Conservation (phyloP, 805 yeast genomes). For the Millerozyma acaciae region DNA sequence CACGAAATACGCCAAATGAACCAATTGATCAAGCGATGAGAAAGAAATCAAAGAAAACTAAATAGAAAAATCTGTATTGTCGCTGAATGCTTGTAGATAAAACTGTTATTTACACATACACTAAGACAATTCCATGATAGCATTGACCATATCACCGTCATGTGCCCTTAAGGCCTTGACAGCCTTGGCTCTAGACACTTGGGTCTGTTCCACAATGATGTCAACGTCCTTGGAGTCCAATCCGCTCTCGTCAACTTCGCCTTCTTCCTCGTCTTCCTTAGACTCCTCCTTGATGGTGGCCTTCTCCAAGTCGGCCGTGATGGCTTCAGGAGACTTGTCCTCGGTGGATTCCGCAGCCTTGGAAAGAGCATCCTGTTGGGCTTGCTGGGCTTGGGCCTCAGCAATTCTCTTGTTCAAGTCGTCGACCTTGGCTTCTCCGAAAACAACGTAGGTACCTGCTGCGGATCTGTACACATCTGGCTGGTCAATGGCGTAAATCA, state of each 20-base stretch:
- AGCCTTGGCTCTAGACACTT: conserved; percentile 85
- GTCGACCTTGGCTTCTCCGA: conserved; percentile 97
- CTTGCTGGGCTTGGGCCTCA: conserved; percentile 77
- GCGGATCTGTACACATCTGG: conserved; percentile 95
- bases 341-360: conserved; percentile 39
- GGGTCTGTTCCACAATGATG: conserved; percentile 87
- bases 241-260: conserved; percentile 80
- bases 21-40: no score
- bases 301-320: conserved; percentile 77
- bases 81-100: no score
- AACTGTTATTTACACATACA: not conserved
- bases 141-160: conserved; percentile 92
- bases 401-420: conserved; percentile 86
- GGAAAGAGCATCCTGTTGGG: conserved; percentile 44
- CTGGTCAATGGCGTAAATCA: conserved; percentile 81
- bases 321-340: conserved; percentile 70
- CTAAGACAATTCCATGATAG: conserved; percentile 77
- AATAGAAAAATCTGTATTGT: no score
- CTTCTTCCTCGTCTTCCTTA: conserved; percentile 57
- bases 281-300: conserved; percentile 50
- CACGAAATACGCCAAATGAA: no score
- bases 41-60: no score
- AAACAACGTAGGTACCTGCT: conserved; percentile 92
- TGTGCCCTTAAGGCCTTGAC: conserved; percentile 84
- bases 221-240: conserved; percentile 77